Evolutionary conservation across 2,329 filamentous ascomycete genomes (phyloP).

Genomic region (Talaromyces piceae): DNA sequence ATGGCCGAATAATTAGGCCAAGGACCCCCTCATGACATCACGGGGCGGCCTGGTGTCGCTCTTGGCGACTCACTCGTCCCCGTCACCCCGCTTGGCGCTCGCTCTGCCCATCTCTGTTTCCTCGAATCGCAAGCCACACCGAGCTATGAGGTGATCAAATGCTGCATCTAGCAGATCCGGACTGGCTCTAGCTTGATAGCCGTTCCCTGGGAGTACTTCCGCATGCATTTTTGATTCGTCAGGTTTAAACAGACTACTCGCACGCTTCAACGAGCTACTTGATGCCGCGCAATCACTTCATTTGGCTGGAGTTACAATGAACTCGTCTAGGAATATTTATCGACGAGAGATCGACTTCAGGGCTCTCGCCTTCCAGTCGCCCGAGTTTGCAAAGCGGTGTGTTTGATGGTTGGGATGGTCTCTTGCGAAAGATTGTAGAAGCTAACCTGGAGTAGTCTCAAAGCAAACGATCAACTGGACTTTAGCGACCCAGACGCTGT

Average conservation of each 20-base stretch:
- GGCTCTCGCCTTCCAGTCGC: conserved; percentile 51
- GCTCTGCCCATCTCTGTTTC: neutral
- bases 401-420: conserved; percentile 15
- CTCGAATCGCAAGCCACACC: neutral
- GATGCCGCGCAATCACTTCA: neutral
- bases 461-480: conserved; percentile 57
- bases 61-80: neutral
- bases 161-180: neutral
- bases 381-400: conserved; percentile 53
- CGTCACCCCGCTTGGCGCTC: neutral
- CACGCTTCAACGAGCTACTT: neutral
- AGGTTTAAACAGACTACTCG: neutral
- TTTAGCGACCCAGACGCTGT: conserved; percentile 73
- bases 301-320: conserved; percentile 21
- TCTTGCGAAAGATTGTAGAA: neutral
- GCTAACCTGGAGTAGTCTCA: conserved; percentile 36
- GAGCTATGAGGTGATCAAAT: neutral
- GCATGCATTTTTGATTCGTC: neutral
- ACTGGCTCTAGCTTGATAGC: neutral
- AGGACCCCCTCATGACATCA: neutral
- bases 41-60: neutral
- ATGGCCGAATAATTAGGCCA: neutral
- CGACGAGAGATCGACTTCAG: conserved; percentile 55
- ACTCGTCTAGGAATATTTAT: conserved; percentile 42
- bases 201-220: neutral